phyloP scores from a whole-genome alignment of 495 filamentous ascomycete genomes.

The Penicillium mononematosum region DNA sequence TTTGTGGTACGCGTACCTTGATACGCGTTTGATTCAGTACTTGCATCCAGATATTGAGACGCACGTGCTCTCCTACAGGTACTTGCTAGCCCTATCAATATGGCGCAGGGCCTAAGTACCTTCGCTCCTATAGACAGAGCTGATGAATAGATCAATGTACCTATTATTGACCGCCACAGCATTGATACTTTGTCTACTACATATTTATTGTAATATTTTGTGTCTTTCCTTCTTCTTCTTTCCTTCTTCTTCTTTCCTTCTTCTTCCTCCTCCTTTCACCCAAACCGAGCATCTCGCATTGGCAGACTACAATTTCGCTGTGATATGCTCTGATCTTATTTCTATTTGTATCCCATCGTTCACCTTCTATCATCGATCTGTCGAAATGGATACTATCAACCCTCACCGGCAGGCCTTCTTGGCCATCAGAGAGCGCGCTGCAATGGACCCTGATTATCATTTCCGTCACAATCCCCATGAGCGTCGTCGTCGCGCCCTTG shows the following conservation, averaged over 20 bases:
- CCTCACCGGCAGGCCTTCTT: too few relatives aligned
- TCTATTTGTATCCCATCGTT: too few relatives aligned
- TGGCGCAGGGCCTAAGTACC: neutral
- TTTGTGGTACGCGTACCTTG: too few relatives aligned
- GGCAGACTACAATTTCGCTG: neutral
- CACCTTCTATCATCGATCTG: too few relatives aligned
- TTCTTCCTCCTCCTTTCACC: neutral
- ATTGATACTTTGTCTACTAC: too few relatives aligned
- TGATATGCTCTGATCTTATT: too few relatives aligned
- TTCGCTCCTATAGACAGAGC: too few relatives aligned
- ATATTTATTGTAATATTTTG: neutral
- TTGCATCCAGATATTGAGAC: neutral
- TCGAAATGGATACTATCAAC: too few relatives aligned
- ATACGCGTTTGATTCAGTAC: neutral
- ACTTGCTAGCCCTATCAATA: constrained; percentile 6
- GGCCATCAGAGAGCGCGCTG: too few relatives aligned
- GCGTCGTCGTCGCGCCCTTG: constrained; percentile 69
- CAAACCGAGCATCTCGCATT: neutral
- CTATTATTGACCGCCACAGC: neutral
- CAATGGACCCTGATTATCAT: too few relatives aligned
- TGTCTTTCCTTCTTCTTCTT: neutral
- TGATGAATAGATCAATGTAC: neutral
- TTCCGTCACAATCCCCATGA: constrained; percentile 60
- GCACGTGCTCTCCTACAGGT: neutral
- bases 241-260: neutral